A percentile compares a stretch with the other conserved stretches of the same genome.
Conservation (phyloP, 176 grass and related monocot genomes). For the Canna indica region DNA sequence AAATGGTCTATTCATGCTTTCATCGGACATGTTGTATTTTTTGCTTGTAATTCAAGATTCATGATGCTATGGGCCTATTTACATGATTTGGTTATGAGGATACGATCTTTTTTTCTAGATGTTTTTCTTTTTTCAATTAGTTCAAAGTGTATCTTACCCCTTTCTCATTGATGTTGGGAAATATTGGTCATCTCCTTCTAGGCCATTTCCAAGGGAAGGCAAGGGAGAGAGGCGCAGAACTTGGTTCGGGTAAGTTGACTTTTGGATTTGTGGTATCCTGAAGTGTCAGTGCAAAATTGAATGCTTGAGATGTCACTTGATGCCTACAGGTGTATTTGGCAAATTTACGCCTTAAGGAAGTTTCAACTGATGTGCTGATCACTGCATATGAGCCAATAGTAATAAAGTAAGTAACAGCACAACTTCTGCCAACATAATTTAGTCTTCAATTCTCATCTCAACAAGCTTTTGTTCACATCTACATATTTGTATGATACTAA, state of each 20-base stretch:
- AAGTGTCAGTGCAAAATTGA: constrained; percentile 10
- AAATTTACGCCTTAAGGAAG: constrained; percentile 79
- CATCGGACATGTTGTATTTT: no score
- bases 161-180: neutral
- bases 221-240: constrained; percentile 78
- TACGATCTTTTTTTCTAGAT: no score
- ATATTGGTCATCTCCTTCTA: constrained; percentile 17
- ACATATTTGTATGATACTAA: neutral
- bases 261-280: neutral
- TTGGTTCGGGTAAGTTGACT: constrained; percentile 52
- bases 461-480: neutral
- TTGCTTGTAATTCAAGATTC: no score
- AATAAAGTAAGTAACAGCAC: constrained; percentile 46
- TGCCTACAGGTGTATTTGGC: constrained; percentile 69
- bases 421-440: neutral
- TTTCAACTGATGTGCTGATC: constrained; percentile 69
- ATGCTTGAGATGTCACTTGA: constrained; percentile 9
- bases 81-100: no score
- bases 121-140: neutral
- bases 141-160: neutral
- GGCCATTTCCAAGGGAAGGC: constrained; percentile 78
- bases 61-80: no score
- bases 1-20: no score
- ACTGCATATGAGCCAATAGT: constrained; percentile 49
- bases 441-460: neutral